Evolutionary conservation across 768 basidiomycete species (phyloP).

Genomic region (Leccinum variicolor): DNA sequence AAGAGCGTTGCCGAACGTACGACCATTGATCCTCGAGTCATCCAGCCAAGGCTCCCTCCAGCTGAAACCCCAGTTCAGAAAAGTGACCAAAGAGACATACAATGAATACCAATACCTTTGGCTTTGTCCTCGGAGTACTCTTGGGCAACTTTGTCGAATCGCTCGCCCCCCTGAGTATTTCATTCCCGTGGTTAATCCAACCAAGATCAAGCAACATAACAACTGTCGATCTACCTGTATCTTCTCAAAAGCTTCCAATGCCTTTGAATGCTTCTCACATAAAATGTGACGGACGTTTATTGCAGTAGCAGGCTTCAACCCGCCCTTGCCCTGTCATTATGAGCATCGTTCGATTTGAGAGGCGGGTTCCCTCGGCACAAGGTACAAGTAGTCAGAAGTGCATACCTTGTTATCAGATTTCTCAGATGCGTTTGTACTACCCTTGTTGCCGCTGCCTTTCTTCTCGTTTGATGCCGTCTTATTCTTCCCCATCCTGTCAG

Average conservation of each 20-base stretch:
- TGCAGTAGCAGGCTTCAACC: slow-evolving; percentile 74
- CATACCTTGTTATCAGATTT: slow-evolving; percentile 24
- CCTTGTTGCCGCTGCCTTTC: slow-evolving; percentile 20
- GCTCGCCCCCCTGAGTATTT: slow-evolving; percentile 58
- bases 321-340: slow-evolving; percentile 46
- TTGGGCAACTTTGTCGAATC: slow-evolving; percentile 86
- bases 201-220: not conserved
- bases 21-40: slow-evolving; percentile 82
- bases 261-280: slow-evolving; percentile 84
- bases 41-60: slow-evolving; percentile 86
- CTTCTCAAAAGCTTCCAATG: slow-evolving; percentile 72
- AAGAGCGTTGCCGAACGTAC: slow-evolving; percentile 34
- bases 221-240: slow-evolving; percentile 53
- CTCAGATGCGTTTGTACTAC: slow-evolving; percentile 12
- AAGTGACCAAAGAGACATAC: not conserved
- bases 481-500: slow-evolving; percentile 26
- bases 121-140: slow-evolving; percentile 92
- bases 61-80: slow-evolving; percentile 38
- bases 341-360: not conserved
- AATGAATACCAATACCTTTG: slow-evolving; percentile 59
- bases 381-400: not conserved
- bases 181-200: not conserved
- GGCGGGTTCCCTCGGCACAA: not conserved
- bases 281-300: slow-evolving; percentile 86
- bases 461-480: slow-evolving; percentile 24